These are phyloP conservation scores for Psilocybe cyanescens DNA, from an alignment of 768 basidiomycete species.

Conservation along the genomic window DNA sequence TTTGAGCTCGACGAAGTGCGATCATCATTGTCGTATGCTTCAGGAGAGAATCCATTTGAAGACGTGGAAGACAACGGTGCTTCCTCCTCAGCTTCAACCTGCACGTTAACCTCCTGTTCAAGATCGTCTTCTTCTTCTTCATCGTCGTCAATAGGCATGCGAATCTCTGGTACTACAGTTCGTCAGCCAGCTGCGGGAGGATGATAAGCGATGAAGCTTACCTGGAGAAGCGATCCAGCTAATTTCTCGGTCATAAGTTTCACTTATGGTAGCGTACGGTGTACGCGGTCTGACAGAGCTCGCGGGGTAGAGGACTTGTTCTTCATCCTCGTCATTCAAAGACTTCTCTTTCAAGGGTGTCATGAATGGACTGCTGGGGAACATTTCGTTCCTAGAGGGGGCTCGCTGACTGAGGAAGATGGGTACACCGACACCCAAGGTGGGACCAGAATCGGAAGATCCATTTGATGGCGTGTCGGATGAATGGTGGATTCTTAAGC, in stretches of 20 bases:
- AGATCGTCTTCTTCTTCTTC: slow-evolving; percentile 57
- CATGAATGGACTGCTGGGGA: slow-evolving; percentile 73
- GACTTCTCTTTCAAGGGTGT: slow-evolving; percentile 69
- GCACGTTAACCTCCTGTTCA: slow-evolving; percentile 38
- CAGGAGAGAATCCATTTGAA: slow-evolving; percentile 48
- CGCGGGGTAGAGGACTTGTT: slow-evolving; percentile 66
- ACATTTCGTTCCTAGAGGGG: slow-evolving; percentile 59
- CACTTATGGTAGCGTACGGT: slow-evolving; percentile 40
- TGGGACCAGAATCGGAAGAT: slow-evolving; percentile 46
- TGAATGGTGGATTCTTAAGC: slow-evolving; percentile 46
- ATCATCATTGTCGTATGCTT: slow-evolving; percentile 32
- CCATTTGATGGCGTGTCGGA: slow-evolving; percentile 56
- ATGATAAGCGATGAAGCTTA: slow-evolving; percentile 34
- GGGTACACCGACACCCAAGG: slow-evolving; percentile 51
- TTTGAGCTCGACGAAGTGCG: slow-evolving; percentile 63
- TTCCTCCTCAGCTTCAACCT: slow-evolving; percentile 52
- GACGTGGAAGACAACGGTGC: slow-evolving; percentile 57
- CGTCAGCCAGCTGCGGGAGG: slow-evolving; percentile 6
- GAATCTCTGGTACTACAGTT: slow-evolving; percentile 57
- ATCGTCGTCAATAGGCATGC: slow-evolving; percentile 67
- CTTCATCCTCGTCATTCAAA: slow-evolving; percentile 67
- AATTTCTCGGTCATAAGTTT: slow-evolving; percentile 58
- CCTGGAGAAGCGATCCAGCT: slow-evolving; percentile 83
- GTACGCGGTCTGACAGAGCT: slow-evolving; percentile 55
- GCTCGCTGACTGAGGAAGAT: slow-evolving; percentile 49